Evolutionary conservation across 2,329 filamentous ascomycete genomes (phyloP).

Genomic region (Diaporthe sp.): DNA sequence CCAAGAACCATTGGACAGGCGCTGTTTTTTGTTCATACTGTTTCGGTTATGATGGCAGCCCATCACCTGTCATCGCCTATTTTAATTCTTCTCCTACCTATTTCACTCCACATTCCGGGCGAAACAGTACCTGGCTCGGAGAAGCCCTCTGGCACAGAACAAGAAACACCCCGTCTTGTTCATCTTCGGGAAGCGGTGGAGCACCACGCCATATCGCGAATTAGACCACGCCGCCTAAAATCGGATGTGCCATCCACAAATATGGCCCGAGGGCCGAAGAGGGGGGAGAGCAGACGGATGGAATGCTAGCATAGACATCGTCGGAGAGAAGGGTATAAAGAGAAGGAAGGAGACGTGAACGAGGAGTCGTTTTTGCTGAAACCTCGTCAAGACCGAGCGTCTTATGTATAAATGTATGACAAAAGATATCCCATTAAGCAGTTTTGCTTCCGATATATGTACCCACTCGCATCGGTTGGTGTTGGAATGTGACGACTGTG

Average conservation of each 20-base stretch:
- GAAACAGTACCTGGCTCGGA: conserved; percentile 25
- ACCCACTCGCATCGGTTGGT: not conserved
- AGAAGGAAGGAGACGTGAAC: not conserved
- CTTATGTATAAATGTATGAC: conserved; percentile 42
- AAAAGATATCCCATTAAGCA: conserved; percentile 40
- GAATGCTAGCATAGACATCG: conserved; percentile 24
- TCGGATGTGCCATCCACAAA: not conserved
- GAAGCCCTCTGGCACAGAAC: not conserved
- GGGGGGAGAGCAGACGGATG: conserved; percentile 15
- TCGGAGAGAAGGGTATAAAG: conserved; percentile 3
- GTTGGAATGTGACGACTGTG: not conserved
- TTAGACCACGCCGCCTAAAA: conserved; percentile 15
- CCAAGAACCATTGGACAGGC: conserved; percentile 3
- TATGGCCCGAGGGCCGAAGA: not conserved
- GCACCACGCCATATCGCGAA: conserved; percentile 5
- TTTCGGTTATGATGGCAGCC: conserved; percentile 10
- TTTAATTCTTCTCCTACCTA: conserved; percentile 15
- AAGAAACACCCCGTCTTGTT: not conserved
- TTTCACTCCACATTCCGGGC: conserved; percentile 11
- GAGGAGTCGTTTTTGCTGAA: conserved; percentile 4
- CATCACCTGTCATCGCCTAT: conserved; percentile 3
- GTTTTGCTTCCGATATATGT: conserved; percentile 7
- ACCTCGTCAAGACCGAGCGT: conserved; percentile 34
- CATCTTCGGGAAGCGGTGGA: conserved; percentile 16
- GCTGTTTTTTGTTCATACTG: conserved; percentile 32